These are phyloP conservation scores for Sclerotinia borealis DNA, from an alignment of 2,329 filamentous ascomycete species.

Conservation along the genomic window DNA sequence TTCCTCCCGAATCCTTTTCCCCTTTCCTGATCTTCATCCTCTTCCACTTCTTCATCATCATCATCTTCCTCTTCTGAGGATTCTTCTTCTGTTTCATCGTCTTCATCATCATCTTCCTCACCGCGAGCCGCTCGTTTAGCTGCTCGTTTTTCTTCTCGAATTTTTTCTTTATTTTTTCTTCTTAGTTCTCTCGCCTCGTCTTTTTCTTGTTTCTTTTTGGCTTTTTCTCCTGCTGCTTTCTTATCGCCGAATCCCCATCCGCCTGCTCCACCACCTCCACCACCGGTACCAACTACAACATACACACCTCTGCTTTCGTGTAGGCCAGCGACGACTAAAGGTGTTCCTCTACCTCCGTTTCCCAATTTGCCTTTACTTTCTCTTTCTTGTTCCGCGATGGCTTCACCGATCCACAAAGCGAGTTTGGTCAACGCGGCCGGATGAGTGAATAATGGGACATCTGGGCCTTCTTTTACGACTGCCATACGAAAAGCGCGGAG, in stretches of 20 bases:
- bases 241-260: conserved; percentile 62
- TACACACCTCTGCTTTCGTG: conserved; percentile 86
- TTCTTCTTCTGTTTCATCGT: conserved; percentile 47
- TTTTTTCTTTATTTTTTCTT: conserved; percentile 53
- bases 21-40: conserved; percentile 46
- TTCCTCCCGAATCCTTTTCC: conserved; percentile 72
- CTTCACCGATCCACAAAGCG: conserved; percentile 89
- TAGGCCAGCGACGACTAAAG: conserved; percentile 82
- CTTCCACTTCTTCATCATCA: conserved; percentile 41
- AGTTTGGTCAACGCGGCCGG: conserved; percentile 90
- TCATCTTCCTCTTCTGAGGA: conserved; percentile 48
- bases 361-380: conserved; percentile 64
- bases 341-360: conserved; percentile 66
- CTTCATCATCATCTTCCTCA: conserved; percentile 38
- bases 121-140: conserved; percentile 44
- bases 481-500: conserved; percentile 90
- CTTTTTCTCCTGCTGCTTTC: conserved; percentile 56
- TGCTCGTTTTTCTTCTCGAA: conserved; percentile 55
- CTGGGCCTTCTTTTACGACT: conserved; percentile 90
- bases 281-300: conserved; percentile 86
- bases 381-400: conserved; percentile 81
- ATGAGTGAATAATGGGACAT: conserved; percentile 86
- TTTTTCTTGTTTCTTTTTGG: conserved; percentile 55
- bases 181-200: conserved; percentile 52
- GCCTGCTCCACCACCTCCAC: conserved; percentile 63